Evolutionary conservation across 345 rosid species (phyloP), one percentile per base, ranked within the genome.

Genomic region (Eucalyptus curtisii): DNA sequence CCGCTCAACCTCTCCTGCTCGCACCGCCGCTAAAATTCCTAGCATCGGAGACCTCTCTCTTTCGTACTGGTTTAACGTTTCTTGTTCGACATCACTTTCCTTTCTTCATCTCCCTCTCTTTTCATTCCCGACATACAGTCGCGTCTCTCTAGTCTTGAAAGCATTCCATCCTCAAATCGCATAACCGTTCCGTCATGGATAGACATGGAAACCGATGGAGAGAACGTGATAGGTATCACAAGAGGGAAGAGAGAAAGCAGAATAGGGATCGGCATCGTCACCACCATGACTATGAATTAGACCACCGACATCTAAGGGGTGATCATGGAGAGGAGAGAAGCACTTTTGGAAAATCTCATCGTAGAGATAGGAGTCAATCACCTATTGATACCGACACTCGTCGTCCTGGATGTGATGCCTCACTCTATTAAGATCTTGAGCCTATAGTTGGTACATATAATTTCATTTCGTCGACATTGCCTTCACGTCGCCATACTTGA

Each of bases 281-380:
- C 68, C 68, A 59, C 31, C 16, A 13, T 7, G 8, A 30, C 68
- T 7, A 6, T 61, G 68, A 61, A 30, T 0, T 13, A 61, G 68
- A 61, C 68, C 68, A 61, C 4, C 33, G 8, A 27, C 68, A 0
- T 27, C 16, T 1, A 61, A 27, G 31, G 33, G 31, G 68, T 12
- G 68, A 1, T 61, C 33, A 30, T 61, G 68, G 14, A 25, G 66
- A 57, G 66, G n/a, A 12, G 66, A 0, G 66, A 57, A 57, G n/a
- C 66, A 25, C 66, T 25, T 57, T 3, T 14, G 0, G 0, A 25
- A 13, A 57, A 25, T 25, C 66, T 57, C 3, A 0, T 49, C 7
- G 19, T 15, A 49, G 68, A 61, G 68, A 61, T 1, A 61, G 68
- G 68, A 30, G 31, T 30, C 16, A 17, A 13, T 61, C 68, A 61